Evolutionary conservation across 352 stramenopile species (phyloP), one percentile per base, ranked within the genome.

Genomic region (Globisporangium emineosum): DNA sequence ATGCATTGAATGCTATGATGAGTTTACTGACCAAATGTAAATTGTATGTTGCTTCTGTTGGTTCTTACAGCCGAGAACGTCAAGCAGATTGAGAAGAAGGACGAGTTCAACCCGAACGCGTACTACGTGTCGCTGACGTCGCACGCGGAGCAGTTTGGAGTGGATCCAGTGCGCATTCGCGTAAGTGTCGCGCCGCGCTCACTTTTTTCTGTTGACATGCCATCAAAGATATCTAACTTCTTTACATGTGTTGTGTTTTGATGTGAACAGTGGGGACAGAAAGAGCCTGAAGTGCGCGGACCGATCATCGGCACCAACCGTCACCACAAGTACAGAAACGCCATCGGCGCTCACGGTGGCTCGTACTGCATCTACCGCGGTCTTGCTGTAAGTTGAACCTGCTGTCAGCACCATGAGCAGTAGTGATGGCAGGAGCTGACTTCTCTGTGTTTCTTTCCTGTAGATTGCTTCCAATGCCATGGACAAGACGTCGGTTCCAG

Each of bases 351-450:
- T 0, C 98, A 99, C 69, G 91, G 92, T 21, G 98, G 98, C 19
- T 98, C 89, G 25, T 99, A 99, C 78, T 99, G 95, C 70, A 96
- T 99, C 69, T 99, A 99, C 69, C 98, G 97, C 29, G 97, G 97
- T 13, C 72, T 99, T 15, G 97, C 98, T 12, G 97, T 95, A 66
- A 57, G 76, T 80, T 2, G 8, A 62, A 3, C 13, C 37, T 27
- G 30, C 13, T 59, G n/a, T 7, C 8, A 5, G 8, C 45, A 49
- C 4, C 3, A 19, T 30, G 35, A 25, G 1, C 35, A 29, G 12
- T 21, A 15, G 21, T 53, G 13, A 56, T 13, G 19, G 13, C 10
- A 12, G 40, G 6, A 12, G 27, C 27, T 32, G 8, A 42, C n/a
- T 9, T 35, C 37, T 21, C 6, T 43, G 42, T 1, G 23, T 62